Evolutionary conservation across 176 grass and related monocot genomes (phyloP).

Genomic region (Oryza meyeriana): DNA sequence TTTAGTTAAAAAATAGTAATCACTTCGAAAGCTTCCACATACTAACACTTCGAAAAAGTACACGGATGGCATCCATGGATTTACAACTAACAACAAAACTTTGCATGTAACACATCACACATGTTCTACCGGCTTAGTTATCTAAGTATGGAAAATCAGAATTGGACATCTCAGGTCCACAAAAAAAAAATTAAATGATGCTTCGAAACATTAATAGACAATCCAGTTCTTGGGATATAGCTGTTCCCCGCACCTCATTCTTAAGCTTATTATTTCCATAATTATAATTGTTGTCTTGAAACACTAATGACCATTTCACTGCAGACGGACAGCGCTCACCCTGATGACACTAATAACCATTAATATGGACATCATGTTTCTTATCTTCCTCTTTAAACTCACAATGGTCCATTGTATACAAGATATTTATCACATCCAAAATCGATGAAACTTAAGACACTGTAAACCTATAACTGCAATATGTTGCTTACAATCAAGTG

Average conservation of each 20-base stretch:
- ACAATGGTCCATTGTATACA: not conserved
- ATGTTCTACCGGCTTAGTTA: too few species aligned
- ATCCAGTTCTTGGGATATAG: constrained; percentile 8
- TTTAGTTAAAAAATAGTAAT: constrained; percentile 35
- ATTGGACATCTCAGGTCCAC: too few species aligned
- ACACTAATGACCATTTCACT: not conserved
- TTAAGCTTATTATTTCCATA: not conserved
- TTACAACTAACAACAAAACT: too few species aligned
- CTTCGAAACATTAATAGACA: constrained; percentile 2
- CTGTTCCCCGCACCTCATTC: not conserved
- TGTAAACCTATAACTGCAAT: constrained; percentile 6
- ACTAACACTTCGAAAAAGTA: constrained; percentile 15
- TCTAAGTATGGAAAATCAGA: too few species aligned
- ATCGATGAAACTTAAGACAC: not conserved
- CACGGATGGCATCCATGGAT: not conserved
- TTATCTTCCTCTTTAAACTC: not conserved
- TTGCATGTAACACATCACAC: too few species aligned
- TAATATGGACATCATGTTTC: constrained; percentile 2
- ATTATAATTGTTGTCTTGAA: not conserved
- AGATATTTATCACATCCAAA: constrained; percentile 2
- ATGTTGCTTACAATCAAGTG: constrained; percentile 8
- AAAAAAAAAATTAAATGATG: not conserved
- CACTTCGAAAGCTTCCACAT: constrained; percentile 7
- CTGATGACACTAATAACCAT: constrained; percentile 4
- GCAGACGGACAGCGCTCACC: not conserved